Percentiles rank a stretch among this genome's conserved stretches.
These are phyloP conservation scores for Didymosphaeria variabile DNA, from an alignment of 2,329 filamentous ascomycete genomes.

Conservation along the genomic window DNA sequence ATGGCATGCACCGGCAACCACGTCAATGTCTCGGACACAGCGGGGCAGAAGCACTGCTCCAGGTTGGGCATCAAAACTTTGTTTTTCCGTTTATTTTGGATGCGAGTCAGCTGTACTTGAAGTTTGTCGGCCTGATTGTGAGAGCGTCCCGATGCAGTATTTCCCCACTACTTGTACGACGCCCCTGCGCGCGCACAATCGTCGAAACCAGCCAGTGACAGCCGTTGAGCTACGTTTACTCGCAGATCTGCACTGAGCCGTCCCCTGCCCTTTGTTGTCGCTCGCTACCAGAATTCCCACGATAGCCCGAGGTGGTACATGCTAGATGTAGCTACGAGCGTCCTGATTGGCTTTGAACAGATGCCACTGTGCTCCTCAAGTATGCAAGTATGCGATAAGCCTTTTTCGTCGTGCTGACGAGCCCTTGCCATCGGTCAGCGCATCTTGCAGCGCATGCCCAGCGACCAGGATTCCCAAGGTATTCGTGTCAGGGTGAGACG, in stretches of 20 bases:
- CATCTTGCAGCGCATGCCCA: slow-evolving; percentile 1
- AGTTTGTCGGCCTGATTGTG: neutral
- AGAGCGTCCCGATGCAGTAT: slow-evolving; percentile 5
- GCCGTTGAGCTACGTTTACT: slow-evolving; percentile 21
- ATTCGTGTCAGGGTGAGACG: slow-evolving; percentile 21
- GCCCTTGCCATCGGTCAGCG: slow-evolving; percentile 16
- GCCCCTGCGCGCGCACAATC: neutral
- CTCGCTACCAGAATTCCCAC: slow-evolving; percentile 15
- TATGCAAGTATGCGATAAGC: slow-evolving; percentile 16
- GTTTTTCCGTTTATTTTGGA: slow-evolving; percentile 2
- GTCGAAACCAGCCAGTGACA: slow-evolving; percentile 24
- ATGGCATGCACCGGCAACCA: neutral
- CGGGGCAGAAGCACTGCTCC: slow-evolving; percentile 11
- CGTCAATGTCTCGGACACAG: slow-evolving; percentile 33
- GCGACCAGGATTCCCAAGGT: slow-evolving; percentile 15
- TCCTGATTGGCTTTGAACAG: slow-evolving; percentile 17
- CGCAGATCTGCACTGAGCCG: slow-evolving; percentile 15
- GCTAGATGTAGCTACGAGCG: slow-evolving; percentile 3
- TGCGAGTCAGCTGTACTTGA: slow-evolving; percentile 9
- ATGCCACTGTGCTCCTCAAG: slow-evolving; percentile 14
- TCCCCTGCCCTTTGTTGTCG: slow-evolving; percentile 12
- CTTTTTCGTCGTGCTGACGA: slow-evolving; percentile 14
- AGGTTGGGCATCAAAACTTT: slow-evolving; percentile 12
- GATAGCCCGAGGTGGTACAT: neutral
- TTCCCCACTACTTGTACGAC: slow-evolving; percentile 15